Evolutionary conservation across 768 basidiomycete genomes (phyloP).

Genomic region (Auriscalpium vulgare): DNA sequence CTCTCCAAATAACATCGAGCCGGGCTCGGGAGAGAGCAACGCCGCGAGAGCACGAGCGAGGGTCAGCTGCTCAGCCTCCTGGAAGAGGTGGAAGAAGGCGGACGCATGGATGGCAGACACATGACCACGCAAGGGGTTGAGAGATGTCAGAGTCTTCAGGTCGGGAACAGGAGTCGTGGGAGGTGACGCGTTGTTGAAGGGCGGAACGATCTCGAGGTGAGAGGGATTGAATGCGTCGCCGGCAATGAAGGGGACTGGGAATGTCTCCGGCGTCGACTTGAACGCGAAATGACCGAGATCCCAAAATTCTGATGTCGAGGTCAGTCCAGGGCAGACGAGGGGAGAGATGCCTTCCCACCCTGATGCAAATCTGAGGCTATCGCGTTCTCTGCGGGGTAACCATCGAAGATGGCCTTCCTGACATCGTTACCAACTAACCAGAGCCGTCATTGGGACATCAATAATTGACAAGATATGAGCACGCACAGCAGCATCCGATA

Average conservation of each 20-base stretch:
- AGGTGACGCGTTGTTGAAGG: slow-evolving; percentile 18
- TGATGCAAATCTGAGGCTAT: slow-evolving; percentile 32
- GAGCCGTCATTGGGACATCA: not conserved
- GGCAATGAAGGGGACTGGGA: slow-evolving; percentile 45
- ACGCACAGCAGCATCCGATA: slow-evolving; percentile 38
- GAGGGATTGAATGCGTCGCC: slow-evolving; percentile 46
- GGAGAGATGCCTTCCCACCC: slow-evolving; percentile 21
- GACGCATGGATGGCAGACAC: slow-evolving; percentile 43
- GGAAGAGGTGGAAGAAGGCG: slow-evolving; percentile 44
- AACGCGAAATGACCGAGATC: slow-evolving; percentile 56
- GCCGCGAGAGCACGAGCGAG: slow-evolving; percentile 35
- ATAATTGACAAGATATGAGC: not conserved
- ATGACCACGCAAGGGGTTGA: slow-evolving; percentile 40
- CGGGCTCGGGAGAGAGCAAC: slow-evolving; percentile 33
- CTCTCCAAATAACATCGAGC: slow-evolving; percentile 38
- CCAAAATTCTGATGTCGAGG: slow-evolving; percentile 42
- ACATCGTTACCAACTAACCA: slow-evolving; percentile 34
- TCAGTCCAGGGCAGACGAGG: not conserved
- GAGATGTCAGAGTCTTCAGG: slow-evolving; percentile 27
- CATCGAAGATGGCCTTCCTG: slow-evolving; percentile 33
- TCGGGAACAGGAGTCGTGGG: slow-evolving; percentile 16
- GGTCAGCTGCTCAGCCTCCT: slow-evolving; percentile 29
- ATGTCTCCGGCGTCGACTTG: slow-evolving; percentile 39
- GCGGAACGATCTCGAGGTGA: slow-evolving; percentile 27
- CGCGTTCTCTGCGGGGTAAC: slow-evolving; percentile 32